Percentiles rank a stretch among this genome's conserved stretches.
Evolutionary conservation across 2,329 filamentous ascomycete genomes (phyloP).

Genomic region (Akanthomyces dipterigenus): DNA sequence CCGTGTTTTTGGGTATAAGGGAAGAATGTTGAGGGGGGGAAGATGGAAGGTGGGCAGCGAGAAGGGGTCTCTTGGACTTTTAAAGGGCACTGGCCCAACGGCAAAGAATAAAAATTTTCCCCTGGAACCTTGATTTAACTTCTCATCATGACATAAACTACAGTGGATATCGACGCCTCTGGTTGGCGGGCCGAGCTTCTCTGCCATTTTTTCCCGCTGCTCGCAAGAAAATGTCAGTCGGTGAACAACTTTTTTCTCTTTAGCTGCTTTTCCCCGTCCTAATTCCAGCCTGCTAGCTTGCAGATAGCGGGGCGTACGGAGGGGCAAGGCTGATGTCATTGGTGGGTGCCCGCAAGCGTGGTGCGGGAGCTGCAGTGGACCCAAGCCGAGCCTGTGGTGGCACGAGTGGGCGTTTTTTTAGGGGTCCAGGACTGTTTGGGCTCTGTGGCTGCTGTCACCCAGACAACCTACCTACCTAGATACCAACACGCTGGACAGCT

Average conservation of each 20-base stretch:
- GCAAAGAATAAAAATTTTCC: neutral
- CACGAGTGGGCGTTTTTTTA: no score
- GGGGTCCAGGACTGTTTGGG: no score
- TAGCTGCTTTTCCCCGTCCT: neutral
- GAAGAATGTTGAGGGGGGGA: neutral
- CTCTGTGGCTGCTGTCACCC: no score
- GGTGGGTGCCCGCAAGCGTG: neutral
- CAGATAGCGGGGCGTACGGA: neutral
- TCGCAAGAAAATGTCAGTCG: neutral
- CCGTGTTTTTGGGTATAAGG: neutral
- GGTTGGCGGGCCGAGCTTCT: slow-evolving; percentile 6
- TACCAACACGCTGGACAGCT: no score
- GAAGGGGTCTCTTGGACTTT: neutral
- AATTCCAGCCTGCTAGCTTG: neutral
- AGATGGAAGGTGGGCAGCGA: neutral
- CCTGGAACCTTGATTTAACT: neutral
- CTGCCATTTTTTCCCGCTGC: neutral
- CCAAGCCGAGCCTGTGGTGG: neutral
- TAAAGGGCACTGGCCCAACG: neutral
- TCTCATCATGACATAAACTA: slow-evolving; percentile 10
- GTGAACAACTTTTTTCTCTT: slow-evolving; percentile 3
- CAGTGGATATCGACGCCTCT: slow-evolving; percentile 8
- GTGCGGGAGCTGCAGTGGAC: neutral
- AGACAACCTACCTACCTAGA: no score
- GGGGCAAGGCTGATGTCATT: slow-evolving; percentile 7